Conservation (phyloP, 2,329 filamentous ascomycete species). For the Leptoxyphium fumago region DNA sequence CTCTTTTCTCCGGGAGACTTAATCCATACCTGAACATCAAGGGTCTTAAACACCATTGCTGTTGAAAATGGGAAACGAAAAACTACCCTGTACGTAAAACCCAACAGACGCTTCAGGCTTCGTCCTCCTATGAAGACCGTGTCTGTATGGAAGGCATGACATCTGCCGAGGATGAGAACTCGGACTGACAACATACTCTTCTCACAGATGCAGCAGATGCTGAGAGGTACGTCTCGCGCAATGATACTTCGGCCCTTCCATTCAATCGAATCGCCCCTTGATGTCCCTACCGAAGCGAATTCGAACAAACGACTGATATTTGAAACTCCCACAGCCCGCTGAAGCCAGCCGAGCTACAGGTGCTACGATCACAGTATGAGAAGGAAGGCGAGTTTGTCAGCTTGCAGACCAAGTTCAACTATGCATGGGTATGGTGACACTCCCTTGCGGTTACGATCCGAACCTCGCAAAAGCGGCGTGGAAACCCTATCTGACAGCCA, state of each 20-base stretch:
- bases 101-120: conserved; percentile 2
- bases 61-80: conserved; percentile 26
- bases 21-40: too few species aligned
- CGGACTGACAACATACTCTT: conserved; percentile 12
- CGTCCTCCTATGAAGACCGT: too few species aligned
- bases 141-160: background rate
- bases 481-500: too few species aligned
- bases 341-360: conserved; percentile 80
- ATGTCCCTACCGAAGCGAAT: background rate
- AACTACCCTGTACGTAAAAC: conserved; percentile 34
- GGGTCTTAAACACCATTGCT: background rate
- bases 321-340: conserved; percentile 47
- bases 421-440: conserved; percentile 62
- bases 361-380: conserved; percentile 86
- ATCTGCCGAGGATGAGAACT: conserved; percentile 1
- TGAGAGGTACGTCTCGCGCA: conserved; percentile 52
- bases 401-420: conserved; percentile 98
- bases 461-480: too few species aligned
- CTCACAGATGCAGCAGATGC: conserved; percentile 84
- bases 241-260: background rate
- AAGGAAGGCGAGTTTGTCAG: conserved; percentile 96
- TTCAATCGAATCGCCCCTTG: background rate
- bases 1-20: too few species aligned
- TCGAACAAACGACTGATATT: conserved; percentile 1
- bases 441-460: background rate